Percentiles rank a stretch among this genome's conserved stretches.
phyloP scores from a whole-genome alignment of 2,329 filamentous ascomycete species.

The Aspergillus ustus region DNA sequence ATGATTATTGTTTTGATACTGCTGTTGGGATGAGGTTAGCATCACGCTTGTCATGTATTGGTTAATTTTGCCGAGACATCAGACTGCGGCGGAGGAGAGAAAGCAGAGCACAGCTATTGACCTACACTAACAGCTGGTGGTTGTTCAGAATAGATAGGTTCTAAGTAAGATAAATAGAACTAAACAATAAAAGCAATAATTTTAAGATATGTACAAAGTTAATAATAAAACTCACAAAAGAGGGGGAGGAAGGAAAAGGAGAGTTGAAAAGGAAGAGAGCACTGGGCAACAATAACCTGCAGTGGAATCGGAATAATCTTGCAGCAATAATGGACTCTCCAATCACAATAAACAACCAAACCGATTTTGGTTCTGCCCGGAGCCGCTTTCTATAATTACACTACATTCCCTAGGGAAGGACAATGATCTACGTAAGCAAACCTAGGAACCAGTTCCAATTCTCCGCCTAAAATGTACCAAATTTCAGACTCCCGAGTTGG shows the following conservation, averaged over 20 bases:
- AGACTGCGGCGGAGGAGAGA: slow-evolving; percentile 21
- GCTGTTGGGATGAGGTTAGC: slow-evolving; percentile 18
- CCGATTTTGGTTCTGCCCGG: not conserved
- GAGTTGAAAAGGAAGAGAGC: not conserved
- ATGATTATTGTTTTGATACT: slow-evolving; percentile 15
- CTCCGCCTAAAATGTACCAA: not conserved
- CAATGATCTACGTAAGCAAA: not conserved
- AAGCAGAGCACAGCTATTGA: slow-evolving; percentile 8
- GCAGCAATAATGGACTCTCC: slow-evolving; percentile 4
- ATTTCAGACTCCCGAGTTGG: no score
- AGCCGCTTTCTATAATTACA: slow-evolving; percentile 7
- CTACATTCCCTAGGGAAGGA: not conserved
- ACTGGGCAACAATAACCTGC: not conserved
- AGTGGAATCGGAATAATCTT: slow-evolving; percentile 16
- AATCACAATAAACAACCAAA: slow-evolving; percentile 7
- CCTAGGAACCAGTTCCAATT: not conserved
- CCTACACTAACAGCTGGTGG: slow-evolving; percentile 4
- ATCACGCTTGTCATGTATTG: slow-evolving; percentile 17
- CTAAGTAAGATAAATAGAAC: not conserved
- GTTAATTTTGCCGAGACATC: slow-evolving; percentile 33
- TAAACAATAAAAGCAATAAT: not conserved
- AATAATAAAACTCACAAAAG: not conserved
- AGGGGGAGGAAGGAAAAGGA: not conserved
- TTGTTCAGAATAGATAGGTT: not conserved
- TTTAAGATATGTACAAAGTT: slow-evolving; percentile 2